phyloP scores from a whole-genome alignment of 768 basidiomycete genomes.

The Tulasnella sp. region DNA sequence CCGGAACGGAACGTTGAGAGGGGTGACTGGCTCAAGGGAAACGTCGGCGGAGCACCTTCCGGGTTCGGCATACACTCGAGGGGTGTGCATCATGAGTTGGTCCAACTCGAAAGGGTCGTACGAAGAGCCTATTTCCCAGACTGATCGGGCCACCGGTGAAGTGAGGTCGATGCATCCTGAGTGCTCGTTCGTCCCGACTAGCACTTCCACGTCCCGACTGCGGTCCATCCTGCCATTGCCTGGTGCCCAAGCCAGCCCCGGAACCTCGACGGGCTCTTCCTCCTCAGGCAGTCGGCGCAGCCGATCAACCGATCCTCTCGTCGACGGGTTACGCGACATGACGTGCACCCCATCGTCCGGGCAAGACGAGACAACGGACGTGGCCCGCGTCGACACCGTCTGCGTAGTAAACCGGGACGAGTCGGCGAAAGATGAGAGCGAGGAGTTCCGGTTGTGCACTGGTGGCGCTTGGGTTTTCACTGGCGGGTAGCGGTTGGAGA shows the following conservation, averaged over 20 bases:
- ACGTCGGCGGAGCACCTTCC: neutral
- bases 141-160: neutral
- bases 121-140: neutral
- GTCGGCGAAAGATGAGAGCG: conserved; percentile 13
- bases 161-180: neutral
- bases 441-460: conserved; percentile 12
- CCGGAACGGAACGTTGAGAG: neutral
- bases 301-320: neutral
- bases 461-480: neutral
- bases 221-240: neutral
- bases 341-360: neutral
- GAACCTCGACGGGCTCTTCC: neutral
- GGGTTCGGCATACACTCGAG: neutral
- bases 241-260: neutral
- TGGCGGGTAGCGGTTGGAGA: conserved; percentile 4
- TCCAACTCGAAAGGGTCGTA: conserved; percentile 21
- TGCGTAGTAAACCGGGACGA: conserved; percentile 5
- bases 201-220: neutral
- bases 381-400: neutral
- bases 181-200: neutral
- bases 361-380: conserved; percentile 5
- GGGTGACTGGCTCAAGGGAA: neutral
- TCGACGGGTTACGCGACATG: neutral
- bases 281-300: neutral
- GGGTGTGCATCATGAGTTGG: conserved; percentile 11